Evolutionary conservation across 257 asterid species (phyloP).

Genomic region (Jaltomata sinuosa): DNA sequence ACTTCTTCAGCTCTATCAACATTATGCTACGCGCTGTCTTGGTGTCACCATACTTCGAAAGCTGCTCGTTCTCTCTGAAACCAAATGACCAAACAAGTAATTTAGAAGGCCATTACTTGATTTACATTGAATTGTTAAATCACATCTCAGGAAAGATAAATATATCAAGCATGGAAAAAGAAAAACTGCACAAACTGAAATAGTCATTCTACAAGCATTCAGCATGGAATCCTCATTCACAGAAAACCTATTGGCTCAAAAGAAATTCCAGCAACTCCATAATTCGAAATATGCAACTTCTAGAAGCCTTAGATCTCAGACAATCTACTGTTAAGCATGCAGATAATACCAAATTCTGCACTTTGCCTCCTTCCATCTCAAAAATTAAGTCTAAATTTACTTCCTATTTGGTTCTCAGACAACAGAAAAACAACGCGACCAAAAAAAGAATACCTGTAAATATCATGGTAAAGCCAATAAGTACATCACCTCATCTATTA

Average conservation of each 20-base stretch:
- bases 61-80: conserved; percentile 97
- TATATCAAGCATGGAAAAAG: not conserved
- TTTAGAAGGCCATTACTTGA: not conserved
- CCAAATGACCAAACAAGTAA: not conserved
- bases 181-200: not conserved
- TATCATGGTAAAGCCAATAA: not conserved
- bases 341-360: not conserved
- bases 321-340: not conserved
- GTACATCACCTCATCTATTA: not conserved
- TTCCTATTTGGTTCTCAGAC: not conserved
- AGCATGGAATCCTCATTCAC: not conserved
- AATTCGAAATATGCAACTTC: not conserved
- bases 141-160: not conserved
- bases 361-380: not conserved
- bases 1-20: conserved; percentile 88
- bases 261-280: not conserved
- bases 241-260: not conserved
- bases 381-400: not conserved
- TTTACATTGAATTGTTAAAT: not conserved
- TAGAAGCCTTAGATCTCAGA: not conserved
- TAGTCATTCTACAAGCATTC: not conserved
- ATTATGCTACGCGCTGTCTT: conserved; percentile 96
- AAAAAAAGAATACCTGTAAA: not conserved
- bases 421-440: not conserved
- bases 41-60: conserved; percentile 93